phyloP scores from a whole-genome alignment of 2,329 filamentous ascomycete species.

The Trichoderma arundinaceum region DNA sequence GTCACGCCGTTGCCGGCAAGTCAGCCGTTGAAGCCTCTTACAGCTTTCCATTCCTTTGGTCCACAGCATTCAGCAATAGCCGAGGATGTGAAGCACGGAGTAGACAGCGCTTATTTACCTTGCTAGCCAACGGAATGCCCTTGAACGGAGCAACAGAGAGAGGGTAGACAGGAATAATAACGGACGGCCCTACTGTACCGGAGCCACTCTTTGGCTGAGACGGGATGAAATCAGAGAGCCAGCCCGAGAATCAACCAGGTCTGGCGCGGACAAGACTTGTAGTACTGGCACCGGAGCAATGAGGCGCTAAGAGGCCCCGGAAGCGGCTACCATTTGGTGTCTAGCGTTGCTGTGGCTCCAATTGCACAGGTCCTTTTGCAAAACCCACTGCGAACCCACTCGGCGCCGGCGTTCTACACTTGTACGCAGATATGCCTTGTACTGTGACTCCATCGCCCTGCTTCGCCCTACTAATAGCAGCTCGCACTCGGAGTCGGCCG shows the following conservation, averaged over 20 bases:
- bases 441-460: conserved; percentile 11
- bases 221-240: conserved; percentile 16
- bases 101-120: conserved; percentile 2
- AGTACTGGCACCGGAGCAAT: conserved; percentile 28
- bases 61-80: conserved; percentile 21
- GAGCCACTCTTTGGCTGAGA: conserved; percentile 16
- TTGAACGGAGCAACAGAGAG: conserved; percentile 6
- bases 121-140: conserved; percentile 4
- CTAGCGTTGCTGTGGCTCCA: conserved; percentile 35
- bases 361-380: conserved; percentile 38
- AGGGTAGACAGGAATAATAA: neutral
- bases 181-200: conserved; percentile 23
- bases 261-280: conserved; percentile 14
- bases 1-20: conserved; percentile 29
- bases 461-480: neutral
- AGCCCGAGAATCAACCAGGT: conserved; percentile 11
- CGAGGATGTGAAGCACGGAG: conserved; percentile 30
- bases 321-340: conserved; percentile 34
- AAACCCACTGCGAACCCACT: conserved; percentile 34
- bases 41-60: conserved; percentile 16
- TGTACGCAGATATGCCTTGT: conserved; percentile 27
- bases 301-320: conserved; percentile 31
- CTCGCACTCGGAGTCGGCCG: conserved; percentile 17
- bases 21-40: conserved; percentile 1
- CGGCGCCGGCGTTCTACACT: conserved; percentile 23